Base-by-base conservation (phyloP, 2,329 filamentous ascomycete species). In the Cladobotryum protrusum region DNA sequence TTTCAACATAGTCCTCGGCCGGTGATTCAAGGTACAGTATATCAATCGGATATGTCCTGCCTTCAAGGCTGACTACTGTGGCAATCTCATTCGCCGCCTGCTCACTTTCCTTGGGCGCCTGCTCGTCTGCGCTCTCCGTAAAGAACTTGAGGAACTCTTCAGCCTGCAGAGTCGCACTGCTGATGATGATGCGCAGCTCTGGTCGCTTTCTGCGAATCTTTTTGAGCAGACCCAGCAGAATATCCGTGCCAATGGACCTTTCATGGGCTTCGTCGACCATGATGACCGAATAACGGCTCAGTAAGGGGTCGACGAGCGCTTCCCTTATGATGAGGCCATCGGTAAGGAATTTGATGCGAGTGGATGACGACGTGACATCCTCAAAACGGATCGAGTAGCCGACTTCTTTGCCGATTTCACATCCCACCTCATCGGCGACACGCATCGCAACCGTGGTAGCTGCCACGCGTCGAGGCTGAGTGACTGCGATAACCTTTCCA, bases 221-320 rank as follows among this genome's bases (percentile, higher is more conserved):
- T 66, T 95, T 96, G 36, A 99, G 69, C 13, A 97, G 73, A 0
- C 93, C 92, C 3, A 99, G 78, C 7, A 97, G 75, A 12, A 99
- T 81, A 63, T 99, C 93, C 1, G 91, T 95, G 65, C 89, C 95
- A 52, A 97, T 79, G 44, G 90, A 96, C 48, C 93, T 79, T 68
- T 97, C 92, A 64, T 99, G 93, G 6, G 92, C 93, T 69, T 97
- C 92, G 63, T 99, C 93, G 7, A 99, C 87, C 89, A 99, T 96
- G 59, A 99, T 89, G 41, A 96, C 86, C 0, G 90, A 95, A 65
- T 99, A 99, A 11, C 89, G 81, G 17, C 88, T 93, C 34, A 99
- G 71, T 3, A 97, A 71, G 12, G 93, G 93, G 67, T 99, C 93
- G 3, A 96, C 88, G 4, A 99, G 77, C 24, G 92, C 93, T 69